Conservation (phyloP, 1,284 basidiomycete genomes). For the Mycena citricolor region DNA sequence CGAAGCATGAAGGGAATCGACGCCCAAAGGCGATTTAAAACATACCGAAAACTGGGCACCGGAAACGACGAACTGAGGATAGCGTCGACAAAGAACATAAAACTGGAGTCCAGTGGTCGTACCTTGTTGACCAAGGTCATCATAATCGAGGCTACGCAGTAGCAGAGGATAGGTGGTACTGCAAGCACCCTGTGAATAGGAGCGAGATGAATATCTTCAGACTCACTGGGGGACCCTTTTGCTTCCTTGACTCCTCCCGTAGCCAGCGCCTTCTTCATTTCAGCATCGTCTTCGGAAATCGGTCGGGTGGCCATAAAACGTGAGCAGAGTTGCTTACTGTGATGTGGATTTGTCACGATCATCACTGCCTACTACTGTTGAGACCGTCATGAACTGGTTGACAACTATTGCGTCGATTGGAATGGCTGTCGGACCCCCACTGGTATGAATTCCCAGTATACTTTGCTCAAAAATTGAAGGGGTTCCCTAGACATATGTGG, state of each 20-base stretch:
- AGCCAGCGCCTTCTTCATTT: conserved; percentile 62
- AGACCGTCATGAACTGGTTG: too few species aligned
- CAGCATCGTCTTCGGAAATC: conserved; percentile 48
- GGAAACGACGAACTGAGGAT: conserved; percentile 85
- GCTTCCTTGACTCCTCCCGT: conserved; percentile 46
- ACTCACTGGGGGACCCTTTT: conserved; percentile 41
- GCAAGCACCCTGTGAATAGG: too few species aligned
- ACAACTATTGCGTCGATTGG: conserved; percentile 59
- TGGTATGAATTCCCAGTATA: conserved; percentile 38
- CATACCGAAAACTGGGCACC: conserved; percentile 77
- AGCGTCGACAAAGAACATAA: not conserved
- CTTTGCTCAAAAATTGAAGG: too few species aligned
- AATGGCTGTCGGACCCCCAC: conserved; percentile 73
- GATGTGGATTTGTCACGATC: not conserved
- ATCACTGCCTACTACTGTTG: too few species aligned
- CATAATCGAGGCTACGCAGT: conserved; percentile 92
- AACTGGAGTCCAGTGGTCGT: too few species aligned
- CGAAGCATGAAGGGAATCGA: too few species aligned
- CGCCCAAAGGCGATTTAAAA: too few species aligned
- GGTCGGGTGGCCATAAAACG: conserved; percentile 8
- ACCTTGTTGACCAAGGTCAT: conserved; percentile 99
- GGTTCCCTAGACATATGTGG: conserved; percentile 71
- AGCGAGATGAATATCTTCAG: not conserved
- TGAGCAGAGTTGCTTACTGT: not conserved
- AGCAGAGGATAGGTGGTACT: conserved; percentile 46